These are phyloP conservation scores for Paracoccidioides brasiliensis DNA, from an alignment of 2,329 filamentous ascomycete genomes.

Conservation along the genomic window DNA sequence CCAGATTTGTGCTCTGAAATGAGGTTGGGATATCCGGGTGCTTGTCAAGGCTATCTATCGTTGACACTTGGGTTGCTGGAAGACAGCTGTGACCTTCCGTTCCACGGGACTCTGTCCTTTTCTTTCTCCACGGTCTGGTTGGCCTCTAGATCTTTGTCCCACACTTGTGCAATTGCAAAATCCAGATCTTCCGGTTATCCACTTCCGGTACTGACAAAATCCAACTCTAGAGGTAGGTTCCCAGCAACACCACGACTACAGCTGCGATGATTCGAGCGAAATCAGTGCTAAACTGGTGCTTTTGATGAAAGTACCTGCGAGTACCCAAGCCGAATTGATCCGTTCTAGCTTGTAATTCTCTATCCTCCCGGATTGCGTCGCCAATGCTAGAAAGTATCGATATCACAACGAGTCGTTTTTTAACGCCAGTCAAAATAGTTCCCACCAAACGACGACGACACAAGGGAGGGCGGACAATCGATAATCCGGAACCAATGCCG, in stretches of 20 bases:
- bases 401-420: neutral
- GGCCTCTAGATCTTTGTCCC: neutral
- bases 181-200: neutral
- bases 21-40: too few relatives aligned
- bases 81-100: neutral
- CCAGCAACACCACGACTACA: neutral
- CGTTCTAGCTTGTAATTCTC: neutral
- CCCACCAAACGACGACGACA: neutral
- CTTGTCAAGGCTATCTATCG: neutral
- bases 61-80: neutral
- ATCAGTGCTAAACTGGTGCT: neutral
- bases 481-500: neutral
- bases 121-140: neutral
- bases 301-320: neutral
- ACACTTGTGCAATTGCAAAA: neutral
- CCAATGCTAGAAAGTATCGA: neutral
- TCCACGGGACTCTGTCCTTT: neutral
- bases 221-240: neutral
- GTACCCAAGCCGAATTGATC: neutral
- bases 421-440: neutral
- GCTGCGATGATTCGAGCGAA: neutral
- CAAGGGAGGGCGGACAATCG: neutral
- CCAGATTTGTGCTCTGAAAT: too few relatives aligned
- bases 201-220: neutral
- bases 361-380: neutral